Percentiles rank a stretch among this genome's conserved stretches.
Conservation (phyloP, 2,329 filamentous ascomycete genomes). For the Venturiaceae sp. region DNA sequence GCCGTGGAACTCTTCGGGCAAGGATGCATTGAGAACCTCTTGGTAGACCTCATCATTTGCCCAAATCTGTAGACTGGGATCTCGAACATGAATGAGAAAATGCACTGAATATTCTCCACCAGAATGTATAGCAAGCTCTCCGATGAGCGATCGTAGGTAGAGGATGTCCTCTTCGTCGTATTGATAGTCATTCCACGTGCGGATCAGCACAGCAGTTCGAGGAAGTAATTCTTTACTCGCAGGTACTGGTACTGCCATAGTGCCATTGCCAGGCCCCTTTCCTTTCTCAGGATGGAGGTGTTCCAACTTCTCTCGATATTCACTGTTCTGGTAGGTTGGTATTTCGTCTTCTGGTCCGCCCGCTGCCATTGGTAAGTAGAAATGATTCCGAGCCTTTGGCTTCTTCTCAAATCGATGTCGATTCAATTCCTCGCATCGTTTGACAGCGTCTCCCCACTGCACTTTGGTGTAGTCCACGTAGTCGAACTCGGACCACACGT, state of each 20-base stretch:
- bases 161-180: constrained; percentile 75
- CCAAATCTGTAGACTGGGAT: constrained; percentile 72
- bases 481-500: constrained; percentile 61
- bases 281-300: constrained; percentile 12
- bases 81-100: constrained; percentile 77
- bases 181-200: constrained; percentile 70
- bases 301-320: not conserved
- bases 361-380: constrained; percentile 28
- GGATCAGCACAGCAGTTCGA: constrained; percentile 69
- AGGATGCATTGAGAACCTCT: constrained; percentile 44
- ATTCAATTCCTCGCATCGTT: constrained; percentile 64
- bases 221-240: constrained; percentile 28
- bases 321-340: not conserved
- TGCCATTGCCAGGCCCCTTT: not conserved
- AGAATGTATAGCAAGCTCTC: constrained; percentile 66
- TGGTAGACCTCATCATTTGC: constrained; percentile 66
- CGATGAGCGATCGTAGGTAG: constrained; percentile 71
- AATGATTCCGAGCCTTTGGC: constrained; percentile 21
- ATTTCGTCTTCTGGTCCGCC: not conserved
- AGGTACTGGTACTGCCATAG: constrained; percentile 10
- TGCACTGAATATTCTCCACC: constrained; percentile 77
- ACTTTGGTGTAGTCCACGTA: constrained; percentile 70
- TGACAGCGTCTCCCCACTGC: constrained; percentile 71
- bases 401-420: constrained; percentile 52
- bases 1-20: constrained; percentile 39